phyloP scores from a whole-genome alignment of 305 asterid genomes.

The Fraxinus floribunda region DNA sequence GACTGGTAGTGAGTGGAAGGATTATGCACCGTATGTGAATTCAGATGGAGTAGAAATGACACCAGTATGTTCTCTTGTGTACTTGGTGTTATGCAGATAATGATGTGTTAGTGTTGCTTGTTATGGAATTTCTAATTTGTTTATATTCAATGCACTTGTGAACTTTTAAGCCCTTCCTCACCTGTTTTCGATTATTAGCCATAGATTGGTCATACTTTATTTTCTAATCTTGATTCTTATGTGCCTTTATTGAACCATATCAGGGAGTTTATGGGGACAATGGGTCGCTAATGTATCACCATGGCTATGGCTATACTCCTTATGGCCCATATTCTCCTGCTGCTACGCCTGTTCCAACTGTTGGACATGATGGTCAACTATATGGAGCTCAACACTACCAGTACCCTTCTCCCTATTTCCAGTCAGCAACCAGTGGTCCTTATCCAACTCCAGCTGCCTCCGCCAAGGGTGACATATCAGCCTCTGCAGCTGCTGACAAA shows the following conservation, averaged over 20 bases:
- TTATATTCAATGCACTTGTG: background rate
- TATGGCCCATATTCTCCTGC: conserved; percentile 70
- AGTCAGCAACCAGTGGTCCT: conserved; percentile 42
- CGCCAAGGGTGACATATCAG: conserved; percentile 48
- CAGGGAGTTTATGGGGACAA: conserved; percentile 69
- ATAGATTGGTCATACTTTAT: background rate
- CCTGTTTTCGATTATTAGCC: background rate
- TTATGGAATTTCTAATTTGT: background rate
- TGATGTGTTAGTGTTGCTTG: background rate
- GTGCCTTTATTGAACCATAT: background rate
- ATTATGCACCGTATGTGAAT: conserved; percentile 47
- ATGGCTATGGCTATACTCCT: conserved; percentile 54
- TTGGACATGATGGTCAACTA: conserved; percentile 67
- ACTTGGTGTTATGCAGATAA: background rate
- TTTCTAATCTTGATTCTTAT: background rate
- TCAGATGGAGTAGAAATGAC: conserved; percentile 59
- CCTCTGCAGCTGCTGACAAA: conserved; percentile 50
- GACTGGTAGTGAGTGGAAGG: conserved; percentile 53
- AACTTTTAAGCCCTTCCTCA: background rate
- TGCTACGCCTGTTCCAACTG: conserved; percentile 55
- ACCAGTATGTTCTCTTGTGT: conserved; percentile 34
- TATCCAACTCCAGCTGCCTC: conserved; percentile 37
- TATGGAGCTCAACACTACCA: conserved; percentile 81
- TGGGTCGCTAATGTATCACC: conserved; percentile 58
- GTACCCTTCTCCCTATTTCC: conserved; percentile 58